phyloP scores from a whole-genome alignment of 225 moss, liverwort and hornwort genomes.

The Bryum argenteum region DNA sequence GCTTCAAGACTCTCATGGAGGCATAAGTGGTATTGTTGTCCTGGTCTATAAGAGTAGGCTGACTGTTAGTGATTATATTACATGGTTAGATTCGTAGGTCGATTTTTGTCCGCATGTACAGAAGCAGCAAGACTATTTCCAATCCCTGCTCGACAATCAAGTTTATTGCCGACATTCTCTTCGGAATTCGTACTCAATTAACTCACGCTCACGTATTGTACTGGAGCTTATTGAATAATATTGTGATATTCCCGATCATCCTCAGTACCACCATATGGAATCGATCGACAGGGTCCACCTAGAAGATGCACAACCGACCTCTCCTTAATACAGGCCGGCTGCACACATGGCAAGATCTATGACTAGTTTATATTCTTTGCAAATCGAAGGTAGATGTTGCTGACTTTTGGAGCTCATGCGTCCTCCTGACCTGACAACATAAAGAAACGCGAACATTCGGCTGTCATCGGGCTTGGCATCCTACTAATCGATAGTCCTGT shows the following conservation, averaged over 20 bases:
- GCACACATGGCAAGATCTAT: conserved; percentile 22
- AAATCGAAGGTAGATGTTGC: conserved; percentile 8
- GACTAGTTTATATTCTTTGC: not conserved
- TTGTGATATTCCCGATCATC: not conserved
- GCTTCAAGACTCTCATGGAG: conserved; percentile 47
- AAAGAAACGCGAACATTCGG: conserved; percentile 4
- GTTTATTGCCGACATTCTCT: conserved; percentile 31
- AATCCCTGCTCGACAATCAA: conserved; percentile 15
- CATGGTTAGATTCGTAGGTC: no score
- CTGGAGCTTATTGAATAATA: conserved; percentile 5
- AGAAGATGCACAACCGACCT: conserved; percentile 19
- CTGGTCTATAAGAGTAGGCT: conserved; percentile 28
- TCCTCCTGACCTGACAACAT: conserved; percentile 12
- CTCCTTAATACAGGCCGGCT: conserved; percentile 16
- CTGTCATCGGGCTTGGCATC: conserved; percentile 20
- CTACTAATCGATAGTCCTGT: not conserved
- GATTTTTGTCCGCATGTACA: not conserved
- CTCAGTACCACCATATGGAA: conserved; percentile 7
- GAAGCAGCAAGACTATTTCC: conserved; percentile 13
- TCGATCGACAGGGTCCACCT: conserved; percentile 22
- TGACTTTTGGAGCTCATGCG: conserved; percentile 12
- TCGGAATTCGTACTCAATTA: conserved; percentile 7
- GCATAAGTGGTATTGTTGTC: conserved; percentile 57
- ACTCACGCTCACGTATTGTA: not conserved
- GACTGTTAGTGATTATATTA: not conserved